phyloP scores from a whole-genome alignment of 2,329 filamentous ascomycete genomes.

The Fusarium marasasianum region DNA sequence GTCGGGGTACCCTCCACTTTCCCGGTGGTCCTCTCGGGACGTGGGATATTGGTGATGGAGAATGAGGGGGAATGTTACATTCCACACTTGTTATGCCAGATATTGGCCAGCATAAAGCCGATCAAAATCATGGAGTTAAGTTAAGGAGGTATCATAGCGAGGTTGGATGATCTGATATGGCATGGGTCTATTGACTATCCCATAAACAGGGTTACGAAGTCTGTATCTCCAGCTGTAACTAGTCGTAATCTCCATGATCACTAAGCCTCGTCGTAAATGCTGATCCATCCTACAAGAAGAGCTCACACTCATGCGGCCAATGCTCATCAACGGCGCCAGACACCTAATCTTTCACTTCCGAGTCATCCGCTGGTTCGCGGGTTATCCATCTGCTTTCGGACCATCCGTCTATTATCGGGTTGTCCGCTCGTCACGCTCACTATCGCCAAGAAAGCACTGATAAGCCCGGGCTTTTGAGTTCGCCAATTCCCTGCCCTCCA shows the following conservation, averaged over 20 bases:
- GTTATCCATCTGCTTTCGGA: not conserved
- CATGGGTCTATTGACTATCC: not conserved
- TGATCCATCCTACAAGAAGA: rapidly evolving
- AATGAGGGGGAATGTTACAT: not conserved
- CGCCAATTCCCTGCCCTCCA: not conserved
- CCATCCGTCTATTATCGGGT: not conserved
- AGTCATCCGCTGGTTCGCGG: not conserved
- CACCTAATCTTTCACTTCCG: not conserved
- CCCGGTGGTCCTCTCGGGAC: conserved; percentile 24
- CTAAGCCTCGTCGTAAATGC: rapidly evolving
- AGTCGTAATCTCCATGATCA: too few relatives aligned
- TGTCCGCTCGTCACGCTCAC: not conserved
- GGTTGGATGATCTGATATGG: not conserved
- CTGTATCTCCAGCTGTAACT: not conserved
- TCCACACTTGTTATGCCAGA: not conserved
- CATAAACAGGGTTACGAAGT: rapidly evolving
- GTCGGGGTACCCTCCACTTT: conserved; percentile 8
- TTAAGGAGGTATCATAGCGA: rapidly evolving
- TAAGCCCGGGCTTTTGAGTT: too few relatives aligned
- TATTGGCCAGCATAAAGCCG: rapidly evolving
- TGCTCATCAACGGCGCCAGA: not conserved
- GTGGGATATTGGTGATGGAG: not conserved
- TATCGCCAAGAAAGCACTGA: not conserved
- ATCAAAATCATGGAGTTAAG: not conserved
- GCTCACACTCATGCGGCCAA: not conserved